Evolutionary conservation across 148 eudicot genomes (phyloP), one percentile per base, ranked within the genome.

Genomic region (Chenopodium quinoa): DNA sequence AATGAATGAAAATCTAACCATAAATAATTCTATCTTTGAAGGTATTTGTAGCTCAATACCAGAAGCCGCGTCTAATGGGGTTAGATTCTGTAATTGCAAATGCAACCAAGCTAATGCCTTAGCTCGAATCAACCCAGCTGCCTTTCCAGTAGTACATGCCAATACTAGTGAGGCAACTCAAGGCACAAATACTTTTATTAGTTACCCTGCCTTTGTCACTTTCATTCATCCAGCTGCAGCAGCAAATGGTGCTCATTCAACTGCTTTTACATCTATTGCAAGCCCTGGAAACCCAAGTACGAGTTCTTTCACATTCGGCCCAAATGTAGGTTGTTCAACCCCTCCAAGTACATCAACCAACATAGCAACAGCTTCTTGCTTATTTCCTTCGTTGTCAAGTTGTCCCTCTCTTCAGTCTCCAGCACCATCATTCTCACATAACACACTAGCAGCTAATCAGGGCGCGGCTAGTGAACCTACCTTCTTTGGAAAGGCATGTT

Each of bases 181-280:
- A 17, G 16, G 16, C 23, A 19, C 80, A 25, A 19, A 10, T 32
- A 25, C 40, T 0, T 9, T 25, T 29, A 7, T 73, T 27, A 5
- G 62, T 74, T 48, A 44, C 64, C 79, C 83, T 54, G 69, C 65
- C 32, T n/a, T 66, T 54, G 19, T 76, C 19, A n/a, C 54, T 63
- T 64, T 23, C 22, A 23, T 64, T 40, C 37, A 22, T 63, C 83
- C 79, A 11, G 9, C 37, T 29, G 46, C 60, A 25, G 23, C 54
- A 40, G 58, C 78, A 19, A 60, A 60, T 22, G 25, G 8, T 19
- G 65, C n/a, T 22, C 25, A 19, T 22, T 60, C 23, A 60, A 20
- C 65, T 2, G 19, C 60, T 17, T 2, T 17, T 54, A 16, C 60
- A 54, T 16, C 14, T 13, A 17, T 16, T 54, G 13, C 60, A 54